Evolutionary conservation across 805 yeast genomes (phyloP).

Genomic region (Lachancea kluyveri): DNA sequence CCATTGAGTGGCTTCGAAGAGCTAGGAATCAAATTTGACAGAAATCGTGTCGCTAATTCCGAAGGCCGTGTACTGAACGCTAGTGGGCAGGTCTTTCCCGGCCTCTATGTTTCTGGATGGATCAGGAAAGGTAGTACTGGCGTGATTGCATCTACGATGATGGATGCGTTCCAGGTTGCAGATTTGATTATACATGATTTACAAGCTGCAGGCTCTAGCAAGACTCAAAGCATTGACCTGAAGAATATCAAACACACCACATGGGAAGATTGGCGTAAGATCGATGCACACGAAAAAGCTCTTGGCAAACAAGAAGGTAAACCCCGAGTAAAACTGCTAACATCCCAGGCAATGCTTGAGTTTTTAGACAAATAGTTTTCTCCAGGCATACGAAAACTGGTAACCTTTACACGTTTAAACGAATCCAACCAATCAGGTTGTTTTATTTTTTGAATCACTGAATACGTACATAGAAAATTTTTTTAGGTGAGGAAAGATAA

Average conservation of each 20-base stretch:
- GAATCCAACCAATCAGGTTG: slow-evolving; percentile 1
- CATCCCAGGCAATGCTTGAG: slow-evolving; percentile 12
- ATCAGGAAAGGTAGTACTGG: slow-evolving; percentile 81
- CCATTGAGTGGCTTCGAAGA: slow-evolving; percentile 55
- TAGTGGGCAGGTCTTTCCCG: slow-evolving; percentile 27
- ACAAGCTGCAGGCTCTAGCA: slow-evolving; percentile 10
- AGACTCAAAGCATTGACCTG: slow-evolving; percentile 6
- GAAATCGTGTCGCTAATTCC: slow-evolving; percentile 41
- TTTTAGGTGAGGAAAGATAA: not conserved
- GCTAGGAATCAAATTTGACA: slow-evolving; percentile 44
- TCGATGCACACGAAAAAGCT: slow-evolving; percentile 20
- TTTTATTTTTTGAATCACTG: not conserved
- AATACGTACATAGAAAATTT: slow-evolving; percentile 1
- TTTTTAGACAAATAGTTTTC: slow-evolving; percentile 4
- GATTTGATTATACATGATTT: slow-evolving; percentile 54
- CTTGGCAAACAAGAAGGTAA: slow-evolving; percentile 14
- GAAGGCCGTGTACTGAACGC: slow-evolving; percentile 38
- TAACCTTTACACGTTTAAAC: too few relatives aligned
- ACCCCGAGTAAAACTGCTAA: slow-evolving; percentile 15
- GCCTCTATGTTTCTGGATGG: slow-evolving; percentile 88
- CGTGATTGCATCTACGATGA: slow-evolving; percentile 85
- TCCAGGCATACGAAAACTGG: too few relatives aligned
- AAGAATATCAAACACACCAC: slow-evolving; percentile 16
- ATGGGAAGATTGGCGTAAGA: slow-evolving; percentile 27
- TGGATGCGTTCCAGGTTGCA: slow-evolving; percentile 73